phyloP scores from a whole-genome alignment of 495 filamentous ascomycete species.

The Podospora fimiseda region DNA sequence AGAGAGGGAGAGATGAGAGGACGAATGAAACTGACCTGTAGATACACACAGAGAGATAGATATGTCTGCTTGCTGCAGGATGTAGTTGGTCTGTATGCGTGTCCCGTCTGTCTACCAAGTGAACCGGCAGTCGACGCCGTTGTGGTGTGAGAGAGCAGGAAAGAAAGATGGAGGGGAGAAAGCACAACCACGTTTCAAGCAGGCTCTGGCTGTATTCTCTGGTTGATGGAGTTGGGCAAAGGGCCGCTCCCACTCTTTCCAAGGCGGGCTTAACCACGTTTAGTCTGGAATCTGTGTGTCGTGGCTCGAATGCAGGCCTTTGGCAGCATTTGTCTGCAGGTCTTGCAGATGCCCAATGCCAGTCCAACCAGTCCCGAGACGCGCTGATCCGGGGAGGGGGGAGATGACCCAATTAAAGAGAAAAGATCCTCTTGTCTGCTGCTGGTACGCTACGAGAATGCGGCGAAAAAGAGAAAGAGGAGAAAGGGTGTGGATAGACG shows the following conservation, averaged over 20 bases:
- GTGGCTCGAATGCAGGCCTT: constrained; percentile 56
- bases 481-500: neutral
- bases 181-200: constrained; percentile 1
- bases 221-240: constrained; percentile 15
- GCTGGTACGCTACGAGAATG: neutral
- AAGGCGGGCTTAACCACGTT: constrained; percentile 33
- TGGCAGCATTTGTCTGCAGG: constrained; percentile 45
- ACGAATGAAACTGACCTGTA: too few species aligned
- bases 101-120: neutral
- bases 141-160: constrained; percentile 5
- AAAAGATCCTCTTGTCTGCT: neutral
- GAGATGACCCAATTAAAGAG: constrained; percentile 24
- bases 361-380: constrained; percentile 33
- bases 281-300: constrained; percentile 42
- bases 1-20: constrained; percentile 10
- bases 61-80: too few species aligned
- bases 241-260: constrained; percentile 19
- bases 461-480: neutral
- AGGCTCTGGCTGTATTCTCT: neutral
- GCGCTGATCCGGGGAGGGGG: constrained; percentile 18
- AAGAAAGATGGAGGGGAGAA: constrained; percentile 6
- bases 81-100: neutral
- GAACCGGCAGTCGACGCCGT: neutral
- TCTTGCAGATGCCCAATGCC: constrained; percentile 45
- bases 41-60: constrained; percentile 6